Evolutionary conservation across 2,329 filamentous ascomycete species (phyloP), one percentile per base, ranked within the genome.

Genomic region (Phialophora chinensis): DNA sequence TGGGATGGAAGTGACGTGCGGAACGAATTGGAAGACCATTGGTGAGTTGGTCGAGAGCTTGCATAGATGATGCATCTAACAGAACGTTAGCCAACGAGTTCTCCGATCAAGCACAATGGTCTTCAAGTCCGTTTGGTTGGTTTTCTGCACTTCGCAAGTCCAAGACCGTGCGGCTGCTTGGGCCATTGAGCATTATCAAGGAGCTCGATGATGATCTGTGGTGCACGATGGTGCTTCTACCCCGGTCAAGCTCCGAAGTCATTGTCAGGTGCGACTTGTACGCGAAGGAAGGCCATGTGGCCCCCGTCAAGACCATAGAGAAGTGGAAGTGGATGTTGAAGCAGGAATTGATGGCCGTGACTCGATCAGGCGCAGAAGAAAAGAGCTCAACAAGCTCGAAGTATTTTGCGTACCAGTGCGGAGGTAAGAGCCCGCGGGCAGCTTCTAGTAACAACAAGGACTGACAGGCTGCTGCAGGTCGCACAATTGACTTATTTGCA

Each of bases 401-500:
- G 33, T 63, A 58, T 27, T 71, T 71, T 52, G 55, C 67, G 8
- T 71, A 70, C 47, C 56, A 67, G 62, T 71, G 67, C 59, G 67
- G 69, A 66, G 69, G 69, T 68, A 62, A 65, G 65, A 44, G 17
- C 17, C 17, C 17, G 17, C 7, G 17, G 7, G 38, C 17, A n/a
- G 17, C 27, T 27, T 27, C 14, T 25, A 11, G n/a, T 17, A 29
- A 12, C 11, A n/a, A 10, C 27, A 56, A 44, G 53, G 10, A 33
- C 31, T 49, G 23, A 47, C 35, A 27, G 8, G n/a, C 12, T 4
- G 25, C 7, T 12, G 33, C 25, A 70, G 69, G 69, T 20, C 67
- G 69, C 7, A 66, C 67, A 12, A 71, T 71, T 38, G 69, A 69
- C 27, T 61, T 71, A 11, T 70, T 68, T 29, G 69, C 69, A 1